phyloP scores from a whole-genome alignment of 345 rosid genomes.

The Melastoma malabathricum region DNA sequence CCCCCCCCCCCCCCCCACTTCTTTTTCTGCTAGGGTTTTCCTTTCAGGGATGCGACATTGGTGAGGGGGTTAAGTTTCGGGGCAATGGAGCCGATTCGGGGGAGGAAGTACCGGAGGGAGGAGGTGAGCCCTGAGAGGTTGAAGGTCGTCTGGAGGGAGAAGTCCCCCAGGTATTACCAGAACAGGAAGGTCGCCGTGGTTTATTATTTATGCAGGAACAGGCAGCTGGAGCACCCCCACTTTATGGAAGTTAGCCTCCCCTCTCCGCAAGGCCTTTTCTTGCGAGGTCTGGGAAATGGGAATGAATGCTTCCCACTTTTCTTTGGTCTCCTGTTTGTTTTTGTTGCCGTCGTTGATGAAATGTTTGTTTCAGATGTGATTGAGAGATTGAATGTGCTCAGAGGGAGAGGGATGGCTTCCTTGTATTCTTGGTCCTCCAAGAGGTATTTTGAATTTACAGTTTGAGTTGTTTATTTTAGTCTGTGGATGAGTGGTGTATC shows the following conservation, averaged over 20 bases:
- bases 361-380: conserved; percentile 45
- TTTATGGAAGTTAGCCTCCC: conserved; percentile 79
- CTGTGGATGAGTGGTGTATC: too few species aligned
- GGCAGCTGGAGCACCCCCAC: conserved; percentile 98
- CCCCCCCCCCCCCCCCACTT: too few species aligned
- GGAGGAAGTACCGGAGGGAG: conserved; percentile 48
- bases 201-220: conserved; percentile 79
- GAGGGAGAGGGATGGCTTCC: conserved; percentile 93
- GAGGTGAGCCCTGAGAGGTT: conserved; percentile 88
- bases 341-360: background rate
- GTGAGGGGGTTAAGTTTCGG: conserved; percentile 10
- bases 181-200: conserved; percentile 67
- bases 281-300: conserved; percentile 40
- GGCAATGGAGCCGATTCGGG: conserved; percentile 44
- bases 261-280: conserved; percentile 61
- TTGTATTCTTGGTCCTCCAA: conserved; percentile 91
- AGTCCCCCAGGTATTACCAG: conserved; percentile 69
- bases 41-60: conserved; percentile 4
- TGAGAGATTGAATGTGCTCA: conserved; percentile 70
- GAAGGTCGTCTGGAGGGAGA: conserved; percentile 82
- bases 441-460: conserved; percentile 25
- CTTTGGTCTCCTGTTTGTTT: background rate
- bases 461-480: too few species aligned
- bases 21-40: too few species aligned
- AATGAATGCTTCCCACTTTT: background rate